These are phyloP conservation scores for Juglanconis oblonga DNA, from an alignment of 2,329 filamentous ascomycete species.

Conservation along the genomic window DNA sequence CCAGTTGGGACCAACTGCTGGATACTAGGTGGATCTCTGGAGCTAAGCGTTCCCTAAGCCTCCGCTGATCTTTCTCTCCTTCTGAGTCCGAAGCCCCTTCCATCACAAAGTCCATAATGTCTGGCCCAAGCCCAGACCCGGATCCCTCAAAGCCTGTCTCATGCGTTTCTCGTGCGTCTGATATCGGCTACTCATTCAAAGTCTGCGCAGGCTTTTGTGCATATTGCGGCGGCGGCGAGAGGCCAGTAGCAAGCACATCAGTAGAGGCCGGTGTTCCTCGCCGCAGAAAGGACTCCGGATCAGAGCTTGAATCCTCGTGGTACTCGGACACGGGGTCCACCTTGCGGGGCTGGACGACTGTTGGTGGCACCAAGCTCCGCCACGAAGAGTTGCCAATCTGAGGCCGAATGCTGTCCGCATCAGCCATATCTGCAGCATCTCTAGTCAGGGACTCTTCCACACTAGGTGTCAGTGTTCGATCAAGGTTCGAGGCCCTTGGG, in stretches of 20 bases:
- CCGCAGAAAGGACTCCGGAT: neutral
- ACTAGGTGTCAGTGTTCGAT: neutral
- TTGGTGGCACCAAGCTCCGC: neutral
- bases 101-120: neutral
- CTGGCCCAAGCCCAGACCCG: neutral
- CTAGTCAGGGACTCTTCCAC: neutral
- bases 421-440: neutral
- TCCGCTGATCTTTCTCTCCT: neutral
- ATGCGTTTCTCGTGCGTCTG: neutral
- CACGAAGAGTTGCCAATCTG: neutral
- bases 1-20: neutral
- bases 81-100: neutral
- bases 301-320: neutral
- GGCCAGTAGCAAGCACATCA: neutral
- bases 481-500: neutral
- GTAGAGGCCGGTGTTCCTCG: neutral
- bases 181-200: neutral
- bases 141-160: no score
- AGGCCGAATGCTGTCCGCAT: neutral
- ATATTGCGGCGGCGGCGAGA: neutral
- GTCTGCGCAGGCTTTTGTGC: neutral
- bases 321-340: neutral
- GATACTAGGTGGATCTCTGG: neutral
- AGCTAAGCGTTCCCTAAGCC: no score
- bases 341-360: neutral